Base-by-base conservation (phyloP, 2,329 filamentous ascomycete genomes). In the Ampelomyces quisqualis region DNA sequence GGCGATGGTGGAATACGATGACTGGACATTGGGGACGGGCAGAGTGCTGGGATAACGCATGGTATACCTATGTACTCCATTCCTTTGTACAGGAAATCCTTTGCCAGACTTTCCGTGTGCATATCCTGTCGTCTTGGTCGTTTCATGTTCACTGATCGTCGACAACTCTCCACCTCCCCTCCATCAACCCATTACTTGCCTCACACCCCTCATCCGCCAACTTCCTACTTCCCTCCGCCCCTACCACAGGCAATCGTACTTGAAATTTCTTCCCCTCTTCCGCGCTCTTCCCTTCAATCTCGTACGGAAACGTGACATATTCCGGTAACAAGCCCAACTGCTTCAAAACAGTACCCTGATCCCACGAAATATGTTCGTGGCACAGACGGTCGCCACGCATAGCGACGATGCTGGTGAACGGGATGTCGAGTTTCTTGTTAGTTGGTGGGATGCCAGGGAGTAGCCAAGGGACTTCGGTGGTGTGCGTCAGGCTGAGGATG, bases 331-430 rank as follows among this genome's bases (percentile, higher is more conserved):
- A 58, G 0, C 80, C 83, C 1, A 84, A 62, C 58, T 87, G 84
- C 5, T 72, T 64, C 7, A 88, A 67, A 2, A 79, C 76, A 0
- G 79, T 83, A 0, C 73, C 79, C 59, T 86, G 82, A 44, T 88
- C 84, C 83, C 84, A 88, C 10, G 76, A 70, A 29, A 88, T 86
- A 52, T 87, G 84, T 60, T 88, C 84, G 49, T 86, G 82, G 50
- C 80, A 85, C 1, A 88, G 66, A 1, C 82, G 71, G 56, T 86
- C 82, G 2, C 84, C 84, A 2, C 84, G 77, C 38, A 87, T 76
- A 40, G 84, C 84, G 4, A 87, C 82, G 0, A 87, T 73, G 3
- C 77, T 73, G 0, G 78, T 84, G 46, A 86, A 79, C 0, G 84
- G 82, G 5, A 86, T 72, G n/a, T 76, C 70, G 2, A 85, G 49